These are phyloP conservation scores for Saccharomycopsis sp. DNA, from an alignment of 805 yeast genomes.

Conservation along the genomic window DNA sequence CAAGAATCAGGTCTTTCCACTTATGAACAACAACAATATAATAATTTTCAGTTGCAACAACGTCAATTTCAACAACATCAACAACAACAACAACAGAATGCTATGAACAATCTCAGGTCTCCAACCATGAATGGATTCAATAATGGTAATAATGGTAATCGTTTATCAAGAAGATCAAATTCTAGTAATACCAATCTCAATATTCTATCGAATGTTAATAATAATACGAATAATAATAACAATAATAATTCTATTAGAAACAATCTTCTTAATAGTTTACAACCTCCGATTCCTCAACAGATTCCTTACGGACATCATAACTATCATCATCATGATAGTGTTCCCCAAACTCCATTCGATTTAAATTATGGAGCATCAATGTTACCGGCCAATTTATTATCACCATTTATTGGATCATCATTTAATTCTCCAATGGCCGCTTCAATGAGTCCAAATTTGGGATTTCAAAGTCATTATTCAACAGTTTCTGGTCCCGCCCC, in stretches of 20 bases:
- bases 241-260: neutral
- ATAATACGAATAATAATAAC: neutral
- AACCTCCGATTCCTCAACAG: conserved; percentile 10
- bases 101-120: neutral
- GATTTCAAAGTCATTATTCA: conserved; percentile 4
- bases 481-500: conserved; percentile 17
- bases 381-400: conserved; percentile 53
- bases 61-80: neutral
- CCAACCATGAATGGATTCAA: conserved; percentile 1
- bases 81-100: neutral
- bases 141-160: neutral
- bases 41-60: conserved; percentile 7
- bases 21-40: conserved; percentile 10
- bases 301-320: conserved; percentile 5
- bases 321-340: conserved; percentile 5
- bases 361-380: conserved; percentile 47
- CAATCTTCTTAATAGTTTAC: conserved; percentile 5
- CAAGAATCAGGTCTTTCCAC: too few relatives aligned
- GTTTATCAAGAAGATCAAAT: neutral
- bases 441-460: conserved; percentile 9
- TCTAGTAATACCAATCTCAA: neutral
- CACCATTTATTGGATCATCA: conserved; percentile 35
- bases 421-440: conserved; percentile 16
- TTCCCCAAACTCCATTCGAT: conserved; percentile 49
- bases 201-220: too few relatives aligned